A percentile compares a stretch with the other conserved stretches of the same genome.
Evolutionary conservation across 1,284 basidiomycete species (phyloP).

Genomic region (Pholiota adiposa): DNA sequence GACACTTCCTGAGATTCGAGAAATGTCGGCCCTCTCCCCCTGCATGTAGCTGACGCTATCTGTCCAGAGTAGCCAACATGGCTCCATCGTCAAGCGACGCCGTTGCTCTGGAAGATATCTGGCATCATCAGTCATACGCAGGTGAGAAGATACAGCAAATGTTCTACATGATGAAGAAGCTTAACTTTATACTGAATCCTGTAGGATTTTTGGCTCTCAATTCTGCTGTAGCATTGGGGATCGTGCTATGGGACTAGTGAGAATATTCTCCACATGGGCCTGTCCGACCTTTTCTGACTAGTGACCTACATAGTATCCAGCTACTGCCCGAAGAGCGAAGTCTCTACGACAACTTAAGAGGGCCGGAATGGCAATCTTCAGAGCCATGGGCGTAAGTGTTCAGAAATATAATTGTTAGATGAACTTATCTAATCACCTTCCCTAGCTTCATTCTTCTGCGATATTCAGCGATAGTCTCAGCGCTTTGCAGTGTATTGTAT

Average conservation of each 20-base stretch:
- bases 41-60: background rate
- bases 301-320: conserved; percentile 10
- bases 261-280: background rate
- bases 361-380: conserved; percentile 25
- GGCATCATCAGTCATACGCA: conserved; percentile 16
- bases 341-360: conserved; percentile 25
- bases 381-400: conserved; percentile 32
- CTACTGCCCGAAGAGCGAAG: conserved; percentile 30
- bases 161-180: background rate
- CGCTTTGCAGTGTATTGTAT: conserved; percentile 27
- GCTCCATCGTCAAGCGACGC: conserved; percentile 7
- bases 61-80: conserved; percentile 9
- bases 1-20: background rate
- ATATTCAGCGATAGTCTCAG: conserved; percentile 30
- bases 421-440: background rate
- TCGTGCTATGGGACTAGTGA: conserved; percentile 29
- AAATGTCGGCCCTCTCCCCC: background rate
- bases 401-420: background rate
- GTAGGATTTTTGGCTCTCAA: conserved; percentile 28
- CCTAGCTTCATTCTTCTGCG: conserved; percentile 31
- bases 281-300: background rate
- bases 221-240: conserved; percentile 29
- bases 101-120: conserved; percentile 17
- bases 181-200: background rate
- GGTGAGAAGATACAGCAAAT: conserved; percentile 4